phyloP scores from a whole-genome alignment of 805 yeast species.

The Candida broadrunensis region DNA sequence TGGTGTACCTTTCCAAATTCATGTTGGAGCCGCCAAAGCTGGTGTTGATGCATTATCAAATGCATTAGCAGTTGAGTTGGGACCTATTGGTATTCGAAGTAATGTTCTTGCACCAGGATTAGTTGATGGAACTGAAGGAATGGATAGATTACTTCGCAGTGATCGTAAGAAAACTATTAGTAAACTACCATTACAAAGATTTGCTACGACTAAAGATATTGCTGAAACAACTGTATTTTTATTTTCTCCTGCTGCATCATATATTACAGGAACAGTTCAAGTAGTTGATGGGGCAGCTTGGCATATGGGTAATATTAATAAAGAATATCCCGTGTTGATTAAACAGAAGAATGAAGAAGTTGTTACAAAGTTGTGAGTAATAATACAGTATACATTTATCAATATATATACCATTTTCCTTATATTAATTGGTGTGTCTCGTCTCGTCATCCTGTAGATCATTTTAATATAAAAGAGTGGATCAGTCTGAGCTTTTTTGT shows the following conservation, averaged over 20 bases:
- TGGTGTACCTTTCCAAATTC: conserved; percentile 60
- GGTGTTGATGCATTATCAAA: conserved; percentile 89
- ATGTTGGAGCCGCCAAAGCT: conserved; percentile 93
- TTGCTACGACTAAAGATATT: conserved; percentile 72
- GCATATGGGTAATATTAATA: conserved; percentile 51
- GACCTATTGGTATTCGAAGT: conserved; percentile 80
- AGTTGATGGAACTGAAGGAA: conserved; percentile 82
- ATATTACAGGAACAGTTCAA: conserved; percentile 73
- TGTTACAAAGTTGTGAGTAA: background rate
- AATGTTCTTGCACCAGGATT: conserved; percentile 92
- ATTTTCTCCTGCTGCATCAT: conserved; percentile 77
- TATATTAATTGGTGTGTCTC: too few relatives aligned
- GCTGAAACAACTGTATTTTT: conserved; percentile 83
- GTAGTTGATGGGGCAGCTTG: conserved; percentile 91
- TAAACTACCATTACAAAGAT: conserved; percentile 61
- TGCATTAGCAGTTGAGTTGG: conserved; percentile 84
- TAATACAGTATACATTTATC: too few relatives aligned
- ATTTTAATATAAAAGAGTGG: too few relatives aligned
- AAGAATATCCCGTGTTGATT: conserved; percentile 28
- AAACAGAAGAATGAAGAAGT: background rate
- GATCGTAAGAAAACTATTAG: conserved; percentile 7
- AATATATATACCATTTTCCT: too few relatives aligned
- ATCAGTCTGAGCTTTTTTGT: too few relatives aligned
- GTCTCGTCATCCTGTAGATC: too few relatives aligned
- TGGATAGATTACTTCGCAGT: conserved; percentile 50